Conservation (phyloP, 176 grass and related monocot species). For the Triticum aestivum region IWGSC_CS_RefSeq_v2.1 NC_057798.1:652379071-652379570, state of each 20-base stretch:
- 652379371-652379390: not conserved
- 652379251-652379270: slow-evolving; percentile 54
- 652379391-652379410: not conserved
- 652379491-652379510: slow-evolving; percentile 8
- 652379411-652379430: not conserved
- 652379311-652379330: not conserved
- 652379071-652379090: slow-evolving; percentile 81
- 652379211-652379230: slow-evolving; percentile 90
- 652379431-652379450: slow-evolving; percentile 1
- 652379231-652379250: slow-evolving; percentile 95
- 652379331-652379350: not conserved
- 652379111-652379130: slow-evolving; percentile 28
- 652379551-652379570: slow-evolving; percentile 91
- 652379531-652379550: slow-evolving; percentile 85
- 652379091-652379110: slow-evolving; percentile 87
- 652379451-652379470: not conserved
- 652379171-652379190: slow-evolving; percentile 53
- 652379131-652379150: slow-evolving; percentile 10
- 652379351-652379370: slow-evolving; percentile 8
- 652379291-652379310: not conserved
- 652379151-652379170: not conserved
- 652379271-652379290: not conserved
- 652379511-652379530: slow-evolving; percentile 3
- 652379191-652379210: slow-evolving; percentile 86
- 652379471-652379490: not conserved